Base-by-base conservation (phyloP, 2,329 filamentous ascomycete species). In the Paecilomyces formosus region DNA sequence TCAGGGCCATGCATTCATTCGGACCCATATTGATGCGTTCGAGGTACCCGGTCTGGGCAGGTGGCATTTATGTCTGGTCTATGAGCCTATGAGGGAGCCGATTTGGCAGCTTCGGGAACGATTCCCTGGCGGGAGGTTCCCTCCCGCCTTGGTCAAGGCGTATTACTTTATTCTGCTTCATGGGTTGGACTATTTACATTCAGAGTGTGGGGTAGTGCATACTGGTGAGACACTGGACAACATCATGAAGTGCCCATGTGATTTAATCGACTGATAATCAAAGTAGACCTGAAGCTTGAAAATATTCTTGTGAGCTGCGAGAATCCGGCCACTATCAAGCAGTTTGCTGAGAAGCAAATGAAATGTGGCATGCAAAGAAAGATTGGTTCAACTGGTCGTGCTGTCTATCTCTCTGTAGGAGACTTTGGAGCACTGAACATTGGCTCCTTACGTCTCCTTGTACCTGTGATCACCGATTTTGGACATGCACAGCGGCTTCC, bases 171-270 rank as follows among this genome's bases (percentile, higher is more conserved):
- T 72, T 22, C 66, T 78, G 6, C 70, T 79, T 12, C 57, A 67
- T 51, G 72, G 71, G 2, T 68, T 79, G 1, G 70, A 78, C 49
- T 78, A 75, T 61, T 68, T 78, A 4, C 75, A 79, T 60, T 64
- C 69, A 0, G 67, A 74, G 33, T 77, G 74, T 58, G 65, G 62
- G 26, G 59, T 77, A 18, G 70, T 77, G 15, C 74, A 78, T 60
- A 74, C 72, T 13, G 72, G 74, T 71, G 60, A 52, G 62, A 56
- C 26, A 49, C 18, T n/a, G 31, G 6, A 12, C 39, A 18, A 13
- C 2, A 53, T 61, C 63, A n/a, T 52, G 59, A 61, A 35, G 58
- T 63, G 30, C n/a, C n/a, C n/a, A 59, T 31, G 4, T 26, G n/a
- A 39, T 63, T n/a, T n/a, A 45, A 4, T 50, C 22, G 54, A 3